These are phyloP conservation scores for Thelonectria olida DNA, from an alignment of 2,329 filamentous ascomycete species.

Conservation along the genomic window DNA sequence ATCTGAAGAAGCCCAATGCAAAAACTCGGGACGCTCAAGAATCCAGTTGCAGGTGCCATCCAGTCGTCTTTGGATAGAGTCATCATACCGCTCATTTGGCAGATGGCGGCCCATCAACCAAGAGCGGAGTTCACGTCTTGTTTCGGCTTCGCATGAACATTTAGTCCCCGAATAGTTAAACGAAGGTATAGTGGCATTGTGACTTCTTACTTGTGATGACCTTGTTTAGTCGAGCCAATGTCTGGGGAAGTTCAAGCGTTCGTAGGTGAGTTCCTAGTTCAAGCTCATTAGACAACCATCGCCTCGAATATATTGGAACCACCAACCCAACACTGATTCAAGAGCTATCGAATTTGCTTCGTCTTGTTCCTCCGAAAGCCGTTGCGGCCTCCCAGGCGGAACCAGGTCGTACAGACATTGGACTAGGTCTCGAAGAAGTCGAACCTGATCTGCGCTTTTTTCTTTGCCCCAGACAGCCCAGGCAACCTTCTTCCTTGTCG, in stretches of 20 bases:
- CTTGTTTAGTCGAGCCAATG: background rate
- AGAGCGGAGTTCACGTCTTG: background rate
- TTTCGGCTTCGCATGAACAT: background rate
- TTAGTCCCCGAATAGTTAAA: no score
- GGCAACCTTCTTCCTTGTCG: background rate
- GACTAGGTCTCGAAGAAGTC: background rate
- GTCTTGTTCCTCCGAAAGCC: background rate
- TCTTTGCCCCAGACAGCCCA: slow-evolving; percentile 1
- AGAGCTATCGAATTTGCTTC: background rate
- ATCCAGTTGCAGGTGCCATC: slow-evolving; percentile 1
- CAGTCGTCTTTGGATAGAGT: background rate
- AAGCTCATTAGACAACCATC: no score
- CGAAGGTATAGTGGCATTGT: background rate
- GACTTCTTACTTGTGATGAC: background rate
- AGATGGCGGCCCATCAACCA: background rate
- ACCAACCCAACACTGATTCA: no score
- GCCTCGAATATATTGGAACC: no score
- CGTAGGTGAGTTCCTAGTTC: background rate
- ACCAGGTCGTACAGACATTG: slow-evolving; percentile 1
- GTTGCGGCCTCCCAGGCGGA: background rate
- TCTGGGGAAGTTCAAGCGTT: background rate
- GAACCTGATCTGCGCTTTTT: background rate
- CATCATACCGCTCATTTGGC: background rate
- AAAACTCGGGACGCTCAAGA: background rate
- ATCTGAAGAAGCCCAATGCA: background rate